phyloP scores from a whole-genome alignment of 164 flowering plant species.

The Magnolia kwangsiensis region DNA sequence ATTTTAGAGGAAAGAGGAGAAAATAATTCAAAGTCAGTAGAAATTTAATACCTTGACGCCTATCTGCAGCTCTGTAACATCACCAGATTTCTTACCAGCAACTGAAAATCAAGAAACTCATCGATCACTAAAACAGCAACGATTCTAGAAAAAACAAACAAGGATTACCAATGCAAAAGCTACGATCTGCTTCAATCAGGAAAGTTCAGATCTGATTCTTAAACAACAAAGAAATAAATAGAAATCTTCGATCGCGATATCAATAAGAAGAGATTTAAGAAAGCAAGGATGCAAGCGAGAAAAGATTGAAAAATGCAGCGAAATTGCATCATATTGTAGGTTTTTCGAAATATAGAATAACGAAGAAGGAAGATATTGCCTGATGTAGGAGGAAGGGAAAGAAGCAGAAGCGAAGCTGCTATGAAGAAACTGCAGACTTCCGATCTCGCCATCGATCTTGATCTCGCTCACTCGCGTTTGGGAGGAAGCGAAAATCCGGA shows the following conservation, averaged over 20 bases:
- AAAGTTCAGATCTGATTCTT: background rate
- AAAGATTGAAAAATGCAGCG: too few relatives aligned
- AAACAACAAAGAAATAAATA: too few relatives aligned
- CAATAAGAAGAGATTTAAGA: background rate
- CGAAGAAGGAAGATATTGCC: background rate
- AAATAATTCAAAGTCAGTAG: background rate
- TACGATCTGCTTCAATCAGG: background rate
- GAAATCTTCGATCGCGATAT: background rate
- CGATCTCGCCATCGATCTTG: constrained; percentile 1
- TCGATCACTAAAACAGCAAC: background rate
- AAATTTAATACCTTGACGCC: constrained; percentile 59
- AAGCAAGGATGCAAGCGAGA: background rate
- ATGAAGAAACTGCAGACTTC: background rate
- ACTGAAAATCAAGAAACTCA: constrained; percentile 14
- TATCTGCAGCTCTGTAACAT: constrained; percentile 72
- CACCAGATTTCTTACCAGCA: constrained; percentile 52
- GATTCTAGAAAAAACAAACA: background rate
- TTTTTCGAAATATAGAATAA: too few relatives aligned
- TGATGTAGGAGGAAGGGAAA: background rate
- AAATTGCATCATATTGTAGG: too few relatives aligned
- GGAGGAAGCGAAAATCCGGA: background rate
- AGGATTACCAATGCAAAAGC: background rate
- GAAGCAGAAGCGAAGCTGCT: background rate
- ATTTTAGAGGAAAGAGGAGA: background rate
- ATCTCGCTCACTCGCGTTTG: background rate